Evolutionary conservation across 148 eudicot genomes (phyloP).

Genomic region (Pharnaceum exiguum): DNA sequence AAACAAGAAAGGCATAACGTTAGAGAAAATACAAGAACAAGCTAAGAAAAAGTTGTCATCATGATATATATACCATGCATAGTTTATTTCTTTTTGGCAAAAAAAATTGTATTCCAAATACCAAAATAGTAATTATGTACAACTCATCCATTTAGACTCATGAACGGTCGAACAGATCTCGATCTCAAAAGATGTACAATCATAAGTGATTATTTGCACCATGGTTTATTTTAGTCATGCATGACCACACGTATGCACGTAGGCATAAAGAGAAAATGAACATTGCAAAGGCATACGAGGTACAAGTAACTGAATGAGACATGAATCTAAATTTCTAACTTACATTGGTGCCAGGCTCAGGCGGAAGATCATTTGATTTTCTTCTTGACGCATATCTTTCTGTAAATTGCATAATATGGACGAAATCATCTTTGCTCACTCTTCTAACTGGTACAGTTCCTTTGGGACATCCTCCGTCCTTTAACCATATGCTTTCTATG

Average conservation of each 20-base stretch:
- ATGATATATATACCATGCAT: too few relatives aligned
- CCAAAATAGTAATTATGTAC: background rate
- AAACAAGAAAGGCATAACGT: too few relatives aligned
- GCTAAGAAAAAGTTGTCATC: too few relatives aligned
- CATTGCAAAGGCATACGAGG: too few relatives aligned
- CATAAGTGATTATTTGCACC: too few relatives aligned
- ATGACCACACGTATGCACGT: too few relatives aligned
- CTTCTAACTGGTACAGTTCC: slow-evolving; percentile 21
- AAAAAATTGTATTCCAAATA: too few relatives aligned
- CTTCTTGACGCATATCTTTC: slow-evolving; percentile 1
- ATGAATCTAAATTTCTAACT: background rate
- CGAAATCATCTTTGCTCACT: background rate
- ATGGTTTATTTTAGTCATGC: too few relatives aligned
- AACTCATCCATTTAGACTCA: background rate
- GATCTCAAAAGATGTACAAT: too few relatives aligned
- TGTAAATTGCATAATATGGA: background rate
- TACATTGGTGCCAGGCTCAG: background rate
- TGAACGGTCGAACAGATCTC: background rate
- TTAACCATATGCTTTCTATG: background rate
- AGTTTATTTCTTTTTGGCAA: too few relatives aligned
- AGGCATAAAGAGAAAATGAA: too few relatives aligned
- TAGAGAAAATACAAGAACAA: too few relatives aligned
- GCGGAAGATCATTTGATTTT: background rate
- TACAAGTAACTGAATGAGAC: background rate
- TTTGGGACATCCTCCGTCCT: slow-evolving; percentile 17